phyloP scores from a whole-genome alignment of 306 rosid genomes.

The Abrus pulchellus region DNA sequence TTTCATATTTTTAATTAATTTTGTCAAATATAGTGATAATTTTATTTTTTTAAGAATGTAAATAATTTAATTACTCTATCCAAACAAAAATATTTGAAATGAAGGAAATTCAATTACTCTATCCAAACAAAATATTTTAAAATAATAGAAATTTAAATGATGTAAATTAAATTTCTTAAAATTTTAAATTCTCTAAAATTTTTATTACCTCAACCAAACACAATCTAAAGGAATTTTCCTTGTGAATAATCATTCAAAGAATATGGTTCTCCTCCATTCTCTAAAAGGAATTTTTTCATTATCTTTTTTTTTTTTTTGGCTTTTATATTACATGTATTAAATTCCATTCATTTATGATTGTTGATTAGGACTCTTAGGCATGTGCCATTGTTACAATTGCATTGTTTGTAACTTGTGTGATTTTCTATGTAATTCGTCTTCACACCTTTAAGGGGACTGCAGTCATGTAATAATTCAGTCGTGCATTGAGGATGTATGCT shows the following conservation, averaged over 20 bases:
- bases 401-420: not conserved
- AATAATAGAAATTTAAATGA: too few relatives aligned
- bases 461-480: not conserved
- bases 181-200: too few relatives aligned
- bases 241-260: not conserved
- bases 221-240: not conserved
- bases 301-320: not conserved
- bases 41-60: too few relatives aligned
- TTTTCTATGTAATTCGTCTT: conserved; percentile 7
- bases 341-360: not conserved
- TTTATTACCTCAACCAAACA: too few relatives aligned
- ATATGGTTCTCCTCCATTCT: not conserved
- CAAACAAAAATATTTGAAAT: too few relatives aligned
- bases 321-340: not conserved
- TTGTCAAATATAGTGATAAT: too few relatives aligned
- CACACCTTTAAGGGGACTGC: not conserved
- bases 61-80: too few relatives aligned
- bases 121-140: too few relatives aligned
- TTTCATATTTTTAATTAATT: too few relatives aligned
- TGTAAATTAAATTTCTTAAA: too few relatives aligned
- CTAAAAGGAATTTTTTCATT: not conserved
- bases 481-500: not conserved
- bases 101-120: too few relatives aligned
- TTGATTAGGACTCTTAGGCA: not conserved
- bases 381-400: not conserved